These are phyloP conservation scores for Cladochytrium tenue DNA, from an alignment of 371 early-diverging fungal genomes.

Conservation along the genomic window DNA sequence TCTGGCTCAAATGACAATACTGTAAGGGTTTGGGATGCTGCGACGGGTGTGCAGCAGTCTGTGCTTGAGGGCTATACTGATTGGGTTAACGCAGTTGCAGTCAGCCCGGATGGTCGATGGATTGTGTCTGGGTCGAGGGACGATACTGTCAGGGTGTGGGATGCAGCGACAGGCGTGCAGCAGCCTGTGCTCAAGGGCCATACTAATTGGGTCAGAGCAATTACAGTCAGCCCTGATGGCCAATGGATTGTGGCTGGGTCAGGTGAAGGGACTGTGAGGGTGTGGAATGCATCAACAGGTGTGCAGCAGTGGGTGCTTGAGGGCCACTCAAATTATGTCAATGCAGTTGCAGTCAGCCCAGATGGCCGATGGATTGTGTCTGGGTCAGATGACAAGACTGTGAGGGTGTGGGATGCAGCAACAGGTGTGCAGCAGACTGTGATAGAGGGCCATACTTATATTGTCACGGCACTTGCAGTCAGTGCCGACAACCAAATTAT, in stretches of 20 bases:
- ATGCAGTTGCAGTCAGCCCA: slow-evolving; percentile 83
- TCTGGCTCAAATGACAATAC: slow-evolving; percentile 32
- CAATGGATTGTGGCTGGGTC: slow-evolving; percentile 86
- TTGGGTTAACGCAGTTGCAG: slow-evolving; percentile 84
- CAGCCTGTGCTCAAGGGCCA: slow-evolving; percentile 64
- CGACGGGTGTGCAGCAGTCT: slow-evolving; percentile 60
- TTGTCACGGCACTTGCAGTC: neutral
- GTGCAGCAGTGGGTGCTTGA: neutral
- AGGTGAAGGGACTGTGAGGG: slow-evolving; percentile 65
- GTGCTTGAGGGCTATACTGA: slow-evolving; percentile 89
- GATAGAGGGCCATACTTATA: slow-evolving; percentile 74
- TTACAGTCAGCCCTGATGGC: slow-evolving; percentile 59
- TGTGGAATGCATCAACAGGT: slow-evolving; percentile 15
- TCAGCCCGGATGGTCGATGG: slow-evolving; percentile 69
- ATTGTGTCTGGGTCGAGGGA: slow-evolving; percentile 17
- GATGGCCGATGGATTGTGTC: slow-evolving; percentile 87
- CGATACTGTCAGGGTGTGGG: slow-evolving; percentile 23
- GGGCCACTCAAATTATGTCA: slow-evolving; percentile 17
- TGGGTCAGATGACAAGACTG: slow-evolving; percentile 79
- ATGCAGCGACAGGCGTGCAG: slow-evolving; percentile 13
- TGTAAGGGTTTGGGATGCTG: slow-evolving; percentile 87
- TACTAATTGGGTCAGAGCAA: slow-evolving; percentile 49
- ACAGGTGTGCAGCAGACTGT: slow-evolving; percentile 64
- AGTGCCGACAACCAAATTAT: neutral
- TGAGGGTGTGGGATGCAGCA: slow-evolving; percentile 31